Evolutionary conservation across 1,284 basidiomycete genomes (phyloP).

Genomic region (Tetrapyrgos nigripes): DNA sequence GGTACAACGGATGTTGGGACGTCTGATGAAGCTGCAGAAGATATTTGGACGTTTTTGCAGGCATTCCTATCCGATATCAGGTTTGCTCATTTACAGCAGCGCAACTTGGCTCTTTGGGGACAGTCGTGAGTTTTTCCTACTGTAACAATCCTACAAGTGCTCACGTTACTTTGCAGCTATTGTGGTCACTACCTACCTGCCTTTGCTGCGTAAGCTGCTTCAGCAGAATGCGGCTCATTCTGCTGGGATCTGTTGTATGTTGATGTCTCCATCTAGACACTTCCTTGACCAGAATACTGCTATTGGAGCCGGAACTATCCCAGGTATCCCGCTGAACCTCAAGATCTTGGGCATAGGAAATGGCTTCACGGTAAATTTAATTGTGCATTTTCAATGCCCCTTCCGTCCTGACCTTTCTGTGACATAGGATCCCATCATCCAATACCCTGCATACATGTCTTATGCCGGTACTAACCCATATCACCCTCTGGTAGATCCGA

Average conservation of each 20-base stretch:
- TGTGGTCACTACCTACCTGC: conserved; percentile 71
- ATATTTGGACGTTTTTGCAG: conserved; percentile 71
- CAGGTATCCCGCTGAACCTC: conserved; percentile 61
- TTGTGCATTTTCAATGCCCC: not conserved
- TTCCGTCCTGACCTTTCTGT: not conserved
- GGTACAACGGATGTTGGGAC: conserved; percentile 55
- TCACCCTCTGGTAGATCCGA: conserved; percentile 52
- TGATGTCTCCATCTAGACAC: conserved; percentile 40
- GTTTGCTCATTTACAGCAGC: conserved; percentile 57
- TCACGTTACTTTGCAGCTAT: conserved; percentile 41
- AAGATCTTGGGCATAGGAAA: conserved; percentile 68
- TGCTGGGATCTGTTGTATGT: not conserved
- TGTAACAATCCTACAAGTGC: not conserved
- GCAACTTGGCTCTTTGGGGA: conserved; percentile 66
- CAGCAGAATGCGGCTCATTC: not conserved
- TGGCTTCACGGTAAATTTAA: conserved; percentile 58
- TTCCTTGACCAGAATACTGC: conserved; percentile 67
- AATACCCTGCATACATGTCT: conserved; percentile 62
- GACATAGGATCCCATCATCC: conserved; percentile 58
- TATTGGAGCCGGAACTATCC: conserved; percentile 53
- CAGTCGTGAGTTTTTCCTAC: conserved; percentile 50
- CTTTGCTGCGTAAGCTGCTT: conserved; percentile 56
- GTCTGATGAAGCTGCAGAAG: conserved; percentile 58
- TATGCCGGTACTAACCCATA: conserved; percentile 65
- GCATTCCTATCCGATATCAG: conserved; percentile 67